Base-by-base conservation (phyloP, 805 yeast species). In the Candida andamanensis region DNA sequence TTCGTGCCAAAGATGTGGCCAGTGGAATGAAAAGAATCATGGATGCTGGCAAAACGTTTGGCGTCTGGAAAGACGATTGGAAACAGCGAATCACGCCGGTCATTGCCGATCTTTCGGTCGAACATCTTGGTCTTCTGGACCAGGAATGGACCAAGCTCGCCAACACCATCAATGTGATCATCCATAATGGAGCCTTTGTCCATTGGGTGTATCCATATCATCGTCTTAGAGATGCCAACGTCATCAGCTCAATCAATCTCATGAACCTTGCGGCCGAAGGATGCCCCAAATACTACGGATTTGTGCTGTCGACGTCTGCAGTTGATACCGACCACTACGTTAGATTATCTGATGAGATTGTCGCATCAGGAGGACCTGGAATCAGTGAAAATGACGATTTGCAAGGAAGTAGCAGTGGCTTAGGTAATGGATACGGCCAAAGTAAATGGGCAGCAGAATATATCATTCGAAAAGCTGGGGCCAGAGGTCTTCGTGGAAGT, bases 121-220 rank as follows among this genome's bases (percentile, higher is more conserved):
- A 70, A n/a, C 69, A 80, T 26, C 80, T 92, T 53, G 98, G 97
- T 0, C 50, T 85, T 32, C 44, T 60, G 12, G 68, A 69, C 21
- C 54, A 47, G 3, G 61, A 64, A 19, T 92, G 95, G 95, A 26
- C 44, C 1, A 29, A 48, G 6, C 69, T 92, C 37, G 62, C 76
- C 7, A 57, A 72, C 11, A 60, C 65, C 1, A 67, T 90, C 36
- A 98, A 94, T 56, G 80, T 80, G 3, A 78, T 92, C 32, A 75
- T 92, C 40, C 99, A 92, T 58, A 92, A 92, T 47, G 98, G 97
- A 66, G 99, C 99, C 12, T 69, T 89, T 40, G 99, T 92, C 23
- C 98, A 92, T 58, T 92, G 99, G 99, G 96, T 89, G 2, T 92
- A 84, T 56, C 97, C 98, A 17, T 92, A 92, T 60, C 63, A 81